Base-by-base conservation (phyloP, 495 filamentous ascomycete genomes). In the Trichodelitschia bisporula region DNA sequence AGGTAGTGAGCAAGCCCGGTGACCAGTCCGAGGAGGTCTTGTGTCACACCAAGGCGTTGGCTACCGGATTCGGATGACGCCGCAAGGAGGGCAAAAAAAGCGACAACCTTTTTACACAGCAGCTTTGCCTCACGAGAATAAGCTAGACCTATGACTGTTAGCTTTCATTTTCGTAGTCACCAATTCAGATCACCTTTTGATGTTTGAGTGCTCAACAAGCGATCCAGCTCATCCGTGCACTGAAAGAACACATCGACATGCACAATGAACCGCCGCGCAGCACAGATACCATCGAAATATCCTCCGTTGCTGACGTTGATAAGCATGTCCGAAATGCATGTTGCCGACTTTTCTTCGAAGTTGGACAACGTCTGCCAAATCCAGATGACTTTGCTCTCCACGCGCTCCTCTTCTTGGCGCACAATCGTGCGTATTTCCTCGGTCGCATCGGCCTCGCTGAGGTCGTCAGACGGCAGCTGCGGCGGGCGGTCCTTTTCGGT, bases 301-400 rank as follows among this genome's bases (percentile, higher is more conserved):
- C 77, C 79, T 4, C 86, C 89, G 48, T 99, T 99, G 59, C 89
- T 95, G 26, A 99, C 89, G 49, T 99, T 83, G 27, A 99, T 61
- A 17, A 99, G 72, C 89, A 99, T 99, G 43, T 99, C 89, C 3
- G 89, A 95, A 36, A 99, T 99, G 54, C 89, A 95, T 12, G 82
- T 82, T 9, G 89, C 89, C 5, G 83, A 92, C 1, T 83, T 89
- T 48, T 99, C 89, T 47, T 99, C 89, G 41, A 93, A 99, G 10
- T 77, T 76, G 4, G 86, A 93, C 1, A 99, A 61, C 12, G 90
- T 86, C 46, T 82, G 91, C 89, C 89, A 99, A 32, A 99, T 99
- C 43, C 70, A 73, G 48, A 89, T 90, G 9, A 99, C 89, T 41
- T 95, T 99, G 40, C 84, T 74, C 44, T 99, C 89, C 73, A 95